phyloP scores from a whole-genome alignment of 257 asterid species.

The Plantago major region DNA sequence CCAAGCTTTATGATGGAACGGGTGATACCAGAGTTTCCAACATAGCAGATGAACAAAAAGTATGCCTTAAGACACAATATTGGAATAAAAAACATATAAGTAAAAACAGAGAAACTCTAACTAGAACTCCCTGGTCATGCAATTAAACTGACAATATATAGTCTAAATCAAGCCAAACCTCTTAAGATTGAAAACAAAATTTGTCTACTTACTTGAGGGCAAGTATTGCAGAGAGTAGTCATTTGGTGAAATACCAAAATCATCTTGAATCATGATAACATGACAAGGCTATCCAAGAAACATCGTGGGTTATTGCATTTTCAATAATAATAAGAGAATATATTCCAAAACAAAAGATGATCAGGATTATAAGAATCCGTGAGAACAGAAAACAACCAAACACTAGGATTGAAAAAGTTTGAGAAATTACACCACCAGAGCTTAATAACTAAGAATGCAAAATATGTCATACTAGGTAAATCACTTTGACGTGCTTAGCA shows the following conservation, averaged over 20 bases:
- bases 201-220: not conserved
- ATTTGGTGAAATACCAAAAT: not conserved
- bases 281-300: too few species aligned
- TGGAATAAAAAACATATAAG: not conserved
- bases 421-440: too few species aligned
- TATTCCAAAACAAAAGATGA: too few species aligned
- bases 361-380: too few species aligned
- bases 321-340: too few species aligned
- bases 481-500: too few species aligned
- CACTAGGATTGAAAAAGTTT: too few species aligned
- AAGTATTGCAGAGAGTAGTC: not conserved
- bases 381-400: too few species aligned
- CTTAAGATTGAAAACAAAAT: not conserved
- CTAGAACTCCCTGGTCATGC: not conserved
- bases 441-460: too few species aligned
- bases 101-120: not conserved
- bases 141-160: not conserved
- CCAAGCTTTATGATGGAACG: not conserved
- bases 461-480: too few species aligned
- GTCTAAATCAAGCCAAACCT: not conserved
- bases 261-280: too few species aligned
- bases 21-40: not conserved
- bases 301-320: too few species aligned
- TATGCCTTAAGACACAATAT: not conserved
- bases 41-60: slow-evolving; percentile 5